phyloP scores from a whole-genome alignment of 2,329 filamentous ascomycete genomes.

The Fusarium sp. region DNA sequence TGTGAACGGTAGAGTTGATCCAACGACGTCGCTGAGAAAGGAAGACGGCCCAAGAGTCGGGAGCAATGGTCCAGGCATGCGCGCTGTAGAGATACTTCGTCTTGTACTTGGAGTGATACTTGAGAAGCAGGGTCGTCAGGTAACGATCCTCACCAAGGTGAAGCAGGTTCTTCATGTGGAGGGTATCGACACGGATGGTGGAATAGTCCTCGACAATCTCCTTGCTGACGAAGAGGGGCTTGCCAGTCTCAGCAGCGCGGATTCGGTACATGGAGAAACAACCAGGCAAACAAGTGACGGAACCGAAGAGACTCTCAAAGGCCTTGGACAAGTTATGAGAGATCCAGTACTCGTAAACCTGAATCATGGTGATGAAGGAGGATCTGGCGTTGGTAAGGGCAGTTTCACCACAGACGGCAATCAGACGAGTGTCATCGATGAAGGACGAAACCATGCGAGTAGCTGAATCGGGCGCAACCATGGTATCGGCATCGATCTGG shows the following conservation, averaged over 20 bases:
- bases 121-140: conserved; percentile 92
- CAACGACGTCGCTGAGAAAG: conserved; percentile 97
- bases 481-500: conserved; percentile 97
- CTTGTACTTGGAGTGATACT: conserved; percentile 94
- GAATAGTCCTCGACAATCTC: conserved; percentile 90
- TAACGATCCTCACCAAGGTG: conserved; percentile 98
- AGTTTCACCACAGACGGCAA: conserved; percentile 95
- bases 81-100: conserved; percentile 96
- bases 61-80: conserved; percentile 96
- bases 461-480: conserved; percentile 88
- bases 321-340: conserved; percentile 97
- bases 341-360: conserved; percentile 99
- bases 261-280: conserved; percentile 99
- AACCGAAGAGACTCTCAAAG: conserved; percentile 96
- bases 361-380: conserved; percentile 98
- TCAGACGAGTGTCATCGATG: conserved; percentile 90
- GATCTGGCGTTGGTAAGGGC: conserved; percentile 91
- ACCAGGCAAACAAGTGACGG: conserved; percentile 96
- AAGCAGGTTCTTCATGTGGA: conserved; percentile 98
- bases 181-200: conserved; percentile 94
- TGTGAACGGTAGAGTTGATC: conserved; percentile 99
- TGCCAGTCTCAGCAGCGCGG: conserved; percentile 91
- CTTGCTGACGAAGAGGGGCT: conserved; percentile 94
- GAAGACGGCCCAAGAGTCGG: conserved; percentile 94
- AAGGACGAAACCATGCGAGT: conserved; percentile 94